Evolutionary conservation across 208 protist species (phyloP), one percentile per base, ranked within the genome.

Genomic region (Strigomonas galati): DNA sequence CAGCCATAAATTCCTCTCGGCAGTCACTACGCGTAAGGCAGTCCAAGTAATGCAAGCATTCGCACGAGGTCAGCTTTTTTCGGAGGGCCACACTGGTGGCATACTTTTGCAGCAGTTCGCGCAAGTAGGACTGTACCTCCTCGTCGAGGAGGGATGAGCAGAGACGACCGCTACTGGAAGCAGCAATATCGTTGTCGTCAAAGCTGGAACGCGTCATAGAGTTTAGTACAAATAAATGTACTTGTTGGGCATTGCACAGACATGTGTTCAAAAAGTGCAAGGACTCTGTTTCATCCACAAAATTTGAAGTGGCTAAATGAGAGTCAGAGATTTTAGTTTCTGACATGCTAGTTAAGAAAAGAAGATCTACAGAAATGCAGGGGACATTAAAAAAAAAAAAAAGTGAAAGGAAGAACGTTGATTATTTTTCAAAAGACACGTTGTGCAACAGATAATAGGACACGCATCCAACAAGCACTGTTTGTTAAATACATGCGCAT

Each of bases 261-360:
- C 78, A 89, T 46, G 81, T 61, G 60, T 92, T 92, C 1, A 92
- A 67, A 23, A 92, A 73, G 2, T 74, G 62, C 26, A 89, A 10
- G 35, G 35, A 40, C 35, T 40, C 35, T 4, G 35, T 40, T 40
- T 40, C 35, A 10, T 40, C 35, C 35, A 40, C 35, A 10, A 40
- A 10, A 10, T 10, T 10, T 10, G 10, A 40, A 10, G 35, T 10
- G 35, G 35, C 35, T 40, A 40, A 4, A 10, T 4, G 35, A 40
- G n/a, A n/a, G n/a, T 40, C 35, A 40, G 35, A 10, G 4, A 10
- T 4, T 40, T 10, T 10, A 40, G 4, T 40, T 10, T 40, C 35
- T 40, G 35, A 40, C 35, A 40, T 40, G 10, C 4, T 40, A 40
- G 10, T 10, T 40, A 40, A 10, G 10, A 40, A 10, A 40, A 40